Evolutionary conservation across 1,284 basidiomycete genomes (phyloP).

Genomic region (Ganoderma sinense): DNA sequence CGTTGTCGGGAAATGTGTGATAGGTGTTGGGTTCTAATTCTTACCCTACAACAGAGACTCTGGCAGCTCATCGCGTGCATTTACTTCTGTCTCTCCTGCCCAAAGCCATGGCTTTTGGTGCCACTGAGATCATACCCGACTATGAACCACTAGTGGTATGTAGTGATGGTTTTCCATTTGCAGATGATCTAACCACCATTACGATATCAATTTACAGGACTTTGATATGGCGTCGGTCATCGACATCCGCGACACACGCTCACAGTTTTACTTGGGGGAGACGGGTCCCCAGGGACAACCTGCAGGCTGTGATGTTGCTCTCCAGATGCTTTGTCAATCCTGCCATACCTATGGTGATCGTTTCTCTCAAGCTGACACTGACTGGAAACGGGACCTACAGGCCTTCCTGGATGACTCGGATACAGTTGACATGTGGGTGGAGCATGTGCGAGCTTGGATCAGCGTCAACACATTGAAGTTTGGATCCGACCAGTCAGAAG

Average conservation of each 20-base stretch:
- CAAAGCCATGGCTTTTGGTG: constrained; percentile 55
- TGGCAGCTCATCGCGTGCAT: constrained; percentile 61
- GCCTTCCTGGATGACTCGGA: constrained; percentile 46
- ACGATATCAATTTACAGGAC: constrained; percentile 44
- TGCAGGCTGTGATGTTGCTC: constrained; percentile 38
- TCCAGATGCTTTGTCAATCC: constrained; percentile 39
- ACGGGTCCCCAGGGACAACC: constrained; percentile 19
- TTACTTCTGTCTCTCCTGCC: constrained; percentile 49
- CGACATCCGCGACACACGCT: constrained; percentile 42
- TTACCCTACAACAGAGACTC: constrained; percentile 51
- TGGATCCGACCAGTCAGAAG: constrained; percentile 48
- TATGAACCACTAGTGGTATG: constrained; percentile 57
- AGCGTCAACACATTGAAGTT: constrained; percentile 53
- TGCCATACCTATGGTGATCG: constrained; percentile 46
- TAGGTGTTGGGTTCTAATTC: not conserved
- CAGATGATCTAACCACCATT: not conserved
- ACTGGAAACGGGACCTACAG: constrained; percentile 50
- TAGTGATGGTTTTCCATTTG: not conserved
- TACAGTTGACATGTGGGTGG: constrained; percentile 49
- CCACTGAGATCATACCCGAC: constrained; percentile 52
- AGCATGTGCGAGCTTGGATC: constrained; percentile 59
- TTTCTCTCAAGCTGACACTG: constrained; percentile 42
- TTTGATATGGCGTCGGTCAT: constrained; percentile 54
- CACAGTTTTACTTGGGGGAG: constrained; percentile 47
- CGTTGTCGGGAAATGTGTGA: constrained; percentile 27